phyloP scores from a whole-genome alignment of 805 yeast species.

The Starmerella riodocensis region DNA sequence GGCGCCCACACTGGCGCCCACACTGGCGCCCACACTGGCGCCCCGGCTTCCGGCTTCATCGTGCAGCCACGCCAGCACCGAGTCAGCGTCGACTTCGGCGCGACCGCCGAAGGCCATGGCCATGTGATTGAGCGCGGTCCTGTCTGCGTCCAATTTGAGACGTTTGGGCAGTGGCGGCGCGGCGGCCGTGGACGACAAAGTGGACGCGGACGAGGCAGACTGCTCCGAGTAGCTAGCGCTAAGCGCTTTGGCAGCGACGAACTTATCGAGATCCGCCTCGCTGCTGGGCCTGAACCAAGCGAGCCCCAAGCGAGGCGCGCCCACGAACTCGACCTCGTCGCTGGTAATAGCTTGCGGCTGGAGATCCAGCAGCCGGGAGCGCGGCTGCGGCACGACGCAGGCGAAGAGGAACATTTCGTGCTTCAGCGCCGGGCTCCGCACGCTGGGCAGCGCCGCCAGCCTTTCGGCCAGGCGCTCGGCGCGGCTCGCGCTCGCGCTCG shows the following conservation, averaged over 20 bases:
- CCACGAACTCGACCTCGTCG: conserved; percentile 12
- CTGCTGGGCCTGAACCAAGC: conserved; percentile 11
- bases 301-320: conserved; percentile 1
- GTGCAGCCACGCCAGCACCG: background rate
- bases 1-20: background rate
- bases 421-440: conserved; percentile 2
- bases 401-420: conserved; percentile 9
- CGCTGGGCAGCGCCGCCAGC: conserved; percentile 5
- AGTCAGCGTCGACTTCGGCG: background rate
- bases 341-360: conserved; percentile 1
- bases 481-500: no score
- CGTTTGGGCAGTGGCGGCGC: background rate
- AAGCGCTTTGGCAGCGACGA: conserved; percentile 8
- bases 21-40: background rate
- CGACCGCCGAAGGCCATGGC: background rate
- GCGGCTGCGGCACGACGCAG: conserved; percentile 6
- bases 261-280: conserved; percentile 9
- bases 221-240: no score
- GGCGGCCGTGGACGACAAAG: background rate
- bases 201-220: background rate
- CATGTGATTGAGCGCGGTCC: background rate
- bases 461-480: no score
- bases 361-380: background rate
- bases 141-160: background rate
- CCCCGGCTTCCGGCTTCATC: background rate